These are phyloP conservation scores for Lactifluus hygrophoroides DNA, from an alignment of 768 basidiomycete species.

Conservation along the genomic window DNA sequence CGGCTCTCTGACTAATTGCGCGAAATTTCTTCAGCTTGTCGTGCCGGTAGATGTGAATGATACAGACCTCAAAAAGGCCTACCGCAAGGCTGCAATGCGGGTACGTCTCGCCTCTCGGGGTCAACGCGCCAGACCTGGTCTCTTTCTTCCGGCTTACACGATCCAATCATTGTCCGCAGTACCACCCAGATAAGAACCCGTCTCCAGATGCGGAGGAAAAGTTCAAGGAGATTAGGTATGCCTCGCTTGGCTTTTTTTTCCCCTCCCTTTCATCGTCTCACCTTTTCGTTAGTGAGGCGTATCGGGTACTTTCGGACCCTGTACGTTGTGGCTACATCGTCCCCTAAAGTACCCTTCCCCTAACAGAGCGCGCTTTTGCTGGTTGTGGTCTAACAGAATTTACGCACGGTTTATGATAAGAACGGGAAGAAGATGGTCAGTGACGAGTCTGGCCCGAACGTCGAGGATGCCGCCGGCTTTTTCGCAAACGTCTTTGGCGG, in stretches of 20 bases:
- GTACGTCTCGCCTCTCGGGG: slow-evolving; percentile 34
- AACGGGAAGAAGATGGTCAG: slow-evolving; percentile 88
- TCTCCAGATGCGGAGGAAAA: slow-evolving; percentile 90
- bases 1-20: slow-evolving; percentile 5
- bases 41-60: slow-evolving; percentile 68
- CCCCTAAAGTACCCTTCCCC: background rate
- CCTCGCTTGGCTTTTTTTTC: background rate
- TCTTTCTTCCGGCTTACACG: too few relatives aligned
- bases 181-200: slow-evolving; percentile 92
- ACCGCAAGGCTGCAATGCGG: slow-evolving; percentile 90
- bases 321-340: slow-evolving; percentile 30
- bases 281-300: slow-evolving; percentile 67
- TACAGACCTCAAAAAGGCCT: slow-evolving; percentile 86
- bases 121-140: too few relatives aligned
- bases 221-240: slow-evolving; percentile 92
- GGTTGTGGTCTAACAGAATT: slow-evolving; percentile 44
- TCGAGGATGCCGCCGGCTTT: slow-evolving; percentile 91
- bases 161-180: slow-evolving; percentile 36
- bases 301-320: slow-evolving; percentile 82
- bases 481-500: slow-evolving; percentile 96
- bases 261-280: background rate
- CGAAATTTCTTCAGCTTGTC: slow-evolving; percentile 43
- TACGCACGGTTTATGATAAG: slow-evolving; percentile 88
- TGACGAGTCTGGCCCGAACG: slow-evolving; percentile 65
- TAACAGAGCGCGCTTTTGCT: background rate